Evolutionary conservation across 1,284 basidiomycete species (phyloP).

Genomic region (Sphaerobolus stellatus): DNA sequence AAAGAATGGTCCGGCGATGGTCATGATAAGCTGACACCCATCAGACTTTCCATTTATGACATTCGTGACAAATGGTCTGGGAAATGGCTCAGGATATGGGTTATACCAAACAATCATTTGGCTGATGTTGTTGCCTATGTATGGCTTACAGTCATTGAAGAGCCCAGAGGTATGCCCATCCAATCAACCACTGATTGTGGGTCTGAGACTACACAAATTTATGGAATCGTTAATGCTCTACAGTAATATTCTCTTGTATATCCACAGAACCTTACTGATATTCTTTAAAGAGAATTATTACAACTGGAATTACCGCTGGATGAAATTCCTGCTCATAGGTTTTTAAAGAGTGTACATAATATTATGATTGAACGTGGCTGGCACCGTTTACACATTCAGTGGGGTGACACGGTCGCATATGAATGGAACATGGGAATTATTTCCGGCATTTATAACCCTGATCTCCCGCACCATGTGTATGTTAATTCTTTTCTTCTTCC

Average conservation of each 20-base stretch:
- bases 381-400: too few species aligned
- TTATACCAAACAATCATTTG: slow-evolving; percentile 35
- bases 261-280: too few species aligned
- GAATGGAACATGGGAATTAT: too few species aligned
- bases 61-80: slow-evolving; percentile 31
- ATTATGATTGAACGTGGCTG: too few species aligned
- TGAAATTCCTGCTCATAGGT: too few species aligned
- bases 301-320: too few species aligned
- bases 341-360: too few species aligned
- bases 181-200: slow-evolving; percentile 35
- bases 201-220: slow-evolving; percentile 28
- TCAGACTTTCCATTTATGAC: slow-evolving; percentile 37
- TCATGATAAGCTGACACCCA: slow-evolving; percentile 35
- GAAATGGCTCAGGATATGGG: slow-evolving; percentile 33
- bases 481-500: too few species aligned
- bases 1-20: slow-evolving; percentile 35
- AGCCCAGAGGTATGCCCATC: slow-evolving; percentile 30
- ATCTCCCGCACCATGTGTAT: too few species aligned
- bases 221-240: slow-evolving; percentile 15
- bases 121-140: slow-evolving; percentile 29
- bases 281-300: too few species aligned
- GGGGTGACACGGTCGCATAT: too few species aligned
- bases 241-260: slow-evolving; percentile 14
- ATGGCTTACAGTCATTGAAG: slow-evolving; percentile 28
- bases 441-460: too few species aligned